Evolutionary conservation across 208 protist species (phyloP).

Genomic region (Leishmania amazonensis): DNA sequence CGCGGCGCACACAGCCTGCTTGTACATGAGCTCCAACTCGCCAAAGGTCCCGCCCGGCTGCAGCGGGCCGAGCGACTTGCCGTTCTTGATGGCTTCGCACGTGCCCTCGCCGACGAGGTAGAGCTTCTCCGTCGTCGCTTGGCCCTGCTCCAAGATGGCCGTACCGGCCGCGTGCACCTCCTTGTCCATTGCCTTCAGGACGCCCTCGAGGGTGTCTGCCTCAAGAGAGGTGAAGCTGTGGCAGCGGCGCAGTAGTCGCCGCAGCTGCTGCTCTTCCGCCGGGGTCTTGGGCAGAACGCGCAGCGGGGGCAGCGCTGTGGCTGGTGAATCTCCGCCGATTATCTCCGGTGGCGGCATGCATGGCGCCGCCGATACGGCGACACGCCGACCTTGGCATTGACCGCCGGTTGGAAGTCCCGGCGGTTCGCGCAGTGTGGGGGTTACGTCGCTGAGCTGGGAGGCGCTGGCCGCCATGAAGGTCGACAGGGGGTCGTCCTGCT

Average conservation of each 20-base stretch:
- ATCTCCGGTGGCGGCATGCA: constrained; percentile 13
- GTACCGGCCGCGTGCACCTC: constrained; percentile 64
- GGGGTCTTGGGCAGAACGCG: constrained; percentile 38
- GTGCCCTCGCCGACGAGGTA: constrained; percentile 81
- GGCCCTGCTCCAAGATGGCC: constrained; percentile 75
- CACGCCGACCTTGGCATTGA: constrained; percentile 47
- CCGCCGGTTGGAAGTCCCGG: constrained; percentile 26
- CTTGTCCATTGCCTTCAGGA: constrained; percentile 62
- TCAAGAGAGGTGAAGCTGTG: constrained; percentile 79
- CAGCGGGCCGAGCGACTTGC: constrained; percentile 58
- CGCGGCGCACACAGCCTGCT: constrained; percentile 72
- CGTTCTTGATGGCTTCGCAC: constrained; percentile 86
- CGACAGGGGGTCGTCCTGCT: constrained; percentile 13
- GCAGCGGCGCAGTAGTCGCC: constrained; percentile 46
- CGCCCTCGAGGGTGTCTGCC: constrained; percentile 42
- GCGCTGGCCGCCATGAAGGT: constrained; percentile 19
- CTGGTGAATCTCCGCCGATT: constrained; percentile 8
- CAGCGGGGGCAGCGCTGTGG: constrained; percentile 48
- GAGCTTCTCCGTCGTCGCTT: constrained; percentile 62
- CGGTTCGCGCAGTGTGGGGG: constrained; percentile 15
- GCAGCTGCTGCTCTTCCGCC: constrained; percentile 56
- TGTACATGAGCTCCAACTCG: constrained; percentile 90
- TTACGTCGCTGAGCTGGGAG: constrained; percentile 20
- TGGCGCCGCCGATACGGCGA: constrained; percentile 66
- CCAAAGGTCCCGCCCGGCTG: constrained; percentile 75